Evolutionary conservation across 2,329 filamentous ascomycete species (phyloP).

Genomic region (Hypoxylon sp.): DNA sequence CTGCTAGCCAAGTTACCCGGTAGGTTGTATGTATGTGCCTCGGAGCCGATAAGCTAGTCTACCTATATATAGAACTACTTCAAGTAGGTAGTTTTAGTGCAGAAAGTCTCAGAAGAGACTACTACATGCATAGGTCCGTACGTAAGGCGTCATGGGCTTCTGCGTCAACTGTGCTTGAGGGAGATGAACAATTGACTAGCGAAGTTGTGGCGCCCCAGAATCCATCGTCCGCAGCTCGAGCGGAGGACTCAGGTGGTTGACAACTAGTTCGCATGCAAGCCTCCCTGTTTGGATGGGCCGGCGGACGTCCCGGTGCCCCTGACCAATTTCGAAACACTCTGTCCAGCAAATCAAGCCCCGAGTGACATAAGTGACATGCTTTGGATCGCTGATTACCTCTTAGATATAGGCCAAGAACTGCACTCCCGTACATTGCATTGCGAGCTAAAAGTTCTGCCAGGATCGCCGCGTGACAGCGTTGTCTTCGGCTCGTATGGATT

Average conservation of each 20-base stretch:
- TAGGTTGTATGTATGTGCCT: too few species aligned
- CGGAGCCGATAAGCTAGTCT: neutral
- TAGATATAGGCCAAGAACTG: neutral
- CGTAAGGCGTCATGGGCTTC: conserved; percentile 7
- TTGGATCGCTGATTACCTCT: neutral
- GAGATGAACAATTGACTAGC: neutral
- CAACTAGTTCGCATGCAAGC: conserved; percentile 27
- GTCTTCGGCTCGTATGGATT: neutral
- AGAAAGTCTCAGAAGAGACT: conserved; percentile 7
- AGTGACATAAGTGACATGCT: neutral
- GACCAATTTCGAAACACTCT: conserved; percentile 4
- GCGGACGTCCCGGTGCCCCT: conserved; percentile 18
- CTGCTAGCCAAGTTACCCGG: neutral
- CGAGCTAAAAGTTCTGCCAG: neutral
- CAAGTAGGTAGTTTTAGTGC: neutral
- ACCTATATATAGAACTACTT: conserved; percentile 3
- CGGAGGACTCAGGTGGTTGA: conserved; percentile 9
- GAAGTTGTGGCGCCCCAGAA: conserved; percentile 19
- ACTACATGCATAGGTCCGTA: conserved; percentile 9
- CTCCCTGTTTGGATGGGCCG: conserved; percentile 16
- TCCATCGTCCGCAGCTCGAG: conserved; percentile 3
- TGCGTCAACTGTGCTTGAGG: conserved; percentile 4
- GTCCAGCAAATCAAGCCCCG: conserved; percentile 11
- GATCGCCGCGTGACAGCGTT: neutral
- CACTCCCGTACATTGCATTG: neutral